Evolutionary conservation across 2,329 filamentous ascomycete genomes (phyloP).

Genomic region (Claviceps digitariae): DNA sequence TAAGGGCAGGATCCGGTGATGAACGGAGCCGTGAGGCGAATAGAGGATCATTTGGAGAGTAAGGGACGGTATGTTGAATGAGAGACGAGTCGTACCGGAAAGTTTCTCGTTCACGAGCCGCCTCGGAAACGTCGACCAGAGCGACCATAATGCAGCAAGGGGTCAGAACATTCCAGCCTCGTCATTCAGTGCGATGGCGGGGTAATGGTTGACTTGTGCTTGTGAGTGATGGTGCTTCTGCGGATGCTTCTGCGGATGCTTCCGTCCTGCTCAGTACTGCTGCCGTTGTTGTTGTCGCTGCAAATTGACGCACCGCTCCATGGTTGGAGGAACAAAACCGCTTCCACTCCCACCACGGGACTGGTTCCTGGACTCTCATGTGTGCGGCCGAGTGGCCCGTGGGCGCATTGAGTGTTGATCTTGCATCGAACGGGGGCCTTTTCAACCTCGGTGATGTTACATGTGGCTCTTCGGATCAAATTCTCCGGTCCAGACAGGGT

Average conservation of each 20-base stretch:
- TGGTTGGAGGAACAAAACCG: background rate
- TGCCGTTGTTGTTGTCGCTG: background rate
- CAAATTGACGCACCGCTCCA: background rate
- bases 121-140: constrained; percentile 1
- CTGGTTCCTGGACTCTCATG: background rate
- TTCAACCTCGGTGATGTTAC: background rate
- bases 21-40: constrained; percentile 9
- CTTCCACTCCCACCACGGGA: background rate
- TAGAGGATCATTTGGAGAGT: background rate
- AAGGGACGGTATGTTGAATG: background rate
- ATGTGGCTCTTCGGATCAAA: background rate
- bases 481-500: background rate
- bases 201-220: background rate
- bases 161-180: background rate
- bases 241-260: background rate
- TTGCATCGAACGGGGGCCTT: background rate
- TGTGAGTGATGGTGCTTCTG: background rate
- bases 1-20: constrained; percentile 23
- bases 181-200: no score
- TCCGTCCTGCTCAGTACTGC: no score
- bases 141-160: background rate
- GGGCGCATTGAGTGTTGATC: background rate
- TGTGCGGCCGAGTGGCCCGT: background rate
- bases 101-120: constrained; percentile 2
- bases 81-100: constrained; percentile 2